Conservation (phyloP, 306 rosid species). For the Corylus americana region DNA sequence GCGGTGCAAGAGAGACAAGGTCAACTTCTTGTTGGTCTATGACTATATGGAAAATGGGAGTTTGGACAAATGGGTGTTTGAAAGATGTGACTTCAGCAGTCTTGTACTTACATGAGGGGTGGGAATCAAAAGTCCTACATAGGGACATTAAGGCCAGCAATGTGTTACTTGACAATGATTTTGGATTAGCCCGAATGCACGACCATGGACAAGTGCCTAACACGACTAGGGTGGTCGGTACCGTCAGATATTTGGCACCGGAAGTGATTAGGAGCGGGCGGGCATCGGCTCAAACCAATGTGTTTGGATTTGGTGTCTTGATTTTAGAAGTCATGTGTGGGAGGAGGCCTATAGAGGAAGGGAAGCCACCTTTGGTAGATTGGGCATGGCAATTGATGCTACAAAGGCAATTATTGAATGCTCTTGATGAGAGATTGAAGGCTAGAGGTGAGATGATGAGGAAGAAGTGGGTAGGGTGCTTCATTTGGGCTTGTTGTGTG, state of each 20-base stretch:
- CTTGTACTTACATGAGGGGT: conserved; percentile 84
- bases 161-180: conserved; percentile 67
- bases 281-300: conserved; percentile 69
- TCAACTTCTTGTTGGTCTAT: conserved; percentile 65
- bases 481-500: conserved; percentile 78
- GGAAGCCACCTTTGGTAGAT: conserved; percentile 59
- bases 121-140: conserved; percentile 75
- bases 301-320: conserved; percentile 75
- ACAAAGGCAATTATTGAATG: conserved; percentile 45
- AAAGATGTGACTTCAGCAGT: conserved; percentile 74
- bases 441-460: conserved; percentile 36
- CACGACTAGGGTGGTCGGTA: conserved; percentile 75
- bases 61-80: conserved; percentile 63
- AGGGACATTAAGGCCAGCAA: conserved; percentile 93
- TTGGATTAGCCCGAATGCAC: conserved; percentile 79
- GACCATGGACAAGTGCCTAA: conserved; percentile 53
- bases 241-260: conserved; percentile 81
- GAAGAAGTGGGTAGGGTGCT: conserved; percentile 58
- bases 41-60: conserved; percentile 92
- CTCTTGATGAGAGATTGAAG: conserved; percentile 60
- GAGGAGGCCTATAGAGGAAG: conserved; percentile 77
- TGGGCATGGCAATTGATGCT: conserved; percentile 56
- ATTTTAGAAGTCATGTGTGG: conserved; percentile 84
- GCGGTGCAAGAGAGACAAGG: conserved; percentile 77
- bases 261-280: conserved; percentile 66